Evolutionary conservation across 2,329 filamentous ascomycete genomes (phyloP), one percentile per base, ranked within the genome.

Genomic region (Aspergillus sp.): DNA sequence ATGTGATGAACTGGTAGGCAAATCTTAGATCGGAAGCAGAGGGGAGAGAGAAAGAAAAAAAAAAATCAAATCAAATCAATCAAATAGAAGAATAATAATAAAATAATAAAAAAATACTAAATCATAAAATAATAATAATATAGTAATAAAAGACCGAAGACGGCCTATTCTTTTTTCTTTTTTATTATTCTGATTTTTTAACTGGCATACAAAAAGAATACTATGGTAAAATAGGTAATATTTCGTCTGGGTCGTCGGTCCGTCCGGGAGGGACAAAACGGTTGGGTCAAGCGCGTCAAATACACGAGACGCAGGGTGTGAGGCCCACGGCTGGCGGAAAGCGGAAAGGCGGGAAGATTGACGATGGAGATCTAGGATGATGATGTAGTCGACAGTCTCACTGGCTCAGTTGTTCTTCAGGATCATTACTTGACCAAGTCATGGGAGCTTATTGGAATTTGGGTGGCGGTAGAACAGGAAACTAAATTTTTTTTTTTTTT

Each of bases 261-360:
- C 49, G 52, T 49, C 48, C 52, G 54, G 45, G 50, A 54, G 47
- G 49, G 46, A 52, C 53, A 49, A 51, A 52, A 51, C 46, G 45
- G 46, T 49, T 50, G 52, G 49, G 46, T 49, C 47, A 50, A 53
- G 44, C 44, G 45, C 44, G 46, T 47, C 47, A 54, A 52, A 51
- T 42, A 53, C 47, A 55, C 46, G 44, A 52, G 46, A 49, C 40
- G 46, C 48, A 53, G 46, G 49, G 47, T 48, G 31, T 38, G 39
- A 47, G 49, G 41, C 35, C 50, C 46, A 53, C 45, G 51, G 49
- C 45, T 49, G 45, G 44, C 45, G 52, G 52, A 51, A 52, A 48
- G 47, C 46, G 51, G 49, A 52, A 49, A 50, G 45, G 49, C 48
- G 52, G 52, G 49, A 55, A 52, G 45, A 48, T 49, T 19, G 19